Conservation (phyloP, 768 basidiomycete species). For the Macrolepiota fuliginosa region DNA sequence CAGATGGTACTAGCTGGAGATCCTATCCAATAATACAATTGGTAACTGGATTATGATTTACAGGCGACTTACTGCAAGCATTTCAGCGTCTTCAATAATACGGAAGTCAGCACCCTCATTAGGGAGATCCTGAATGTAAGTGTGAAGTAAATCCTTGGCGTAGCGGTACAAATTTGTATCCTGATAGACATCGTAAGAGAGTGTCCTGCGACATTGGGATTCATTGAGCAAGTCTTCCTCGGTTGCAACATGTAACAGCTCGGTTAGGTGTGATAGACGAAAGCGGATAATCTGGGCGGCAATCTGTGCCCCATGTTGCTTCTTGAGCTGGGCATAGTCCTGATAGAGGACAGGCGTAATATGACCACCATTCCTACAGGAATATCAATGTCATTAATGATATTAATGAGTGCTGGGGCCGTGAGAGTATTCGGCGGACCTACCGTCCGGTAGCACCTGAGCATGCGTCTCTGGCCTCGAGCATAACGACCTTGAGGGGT, state of each 20-base stretch:
- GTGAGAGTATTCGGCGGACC: slow-evolving; percentile 35
- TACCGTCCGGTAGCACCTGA: slow-evolving; percentile 74
- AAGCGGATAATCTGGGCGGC: slow-evolving; percentile 60
- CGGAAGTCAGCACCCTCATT: slow-evolving; percentile 36
- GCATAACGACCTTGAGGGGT: slow-evolving; percentile 54
- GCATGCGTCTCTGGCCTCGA: slow-evolving; percentile 79
- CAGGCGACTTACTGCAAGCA: slow-evolving; percentile 25
- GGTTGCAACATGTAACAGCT: slow-evolving; percentile 46
- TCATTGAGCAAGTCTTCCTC: slow-evolving; percentile 50
- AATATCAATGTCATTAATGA: slow-evolving; percentile 6
- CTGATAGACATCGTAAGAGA: slow-evolving; percentile 57
- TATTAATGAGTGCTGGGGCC: neutral
- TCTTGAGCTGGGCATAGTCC: slow-evolving; percentile 50
- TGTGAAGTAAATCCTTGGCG: slow-evolving; percentile 40
- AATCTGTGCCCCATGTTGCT: slow-evolving; percentile 38
- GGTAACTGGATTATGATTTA: neutral
- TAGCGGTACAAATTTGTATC: slow-evolving; percentile 36
- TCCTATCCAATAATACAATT: slow-evolving; percentile 31
- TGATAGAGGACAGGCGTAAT: slow-evolving; percentile 58
- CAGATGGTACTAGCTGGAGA: slow-evolving; percentile 43
- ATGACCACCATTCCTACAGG: slow-evolving; percentile 66
- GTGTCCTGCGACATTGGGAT: slow-evolving; percentile 57
- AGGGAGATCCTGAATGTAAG: slow-evolving; percentile 51
- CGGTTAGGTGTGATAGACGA: slow-evolving; percentile 53
- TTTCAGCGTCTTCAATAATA: slow-evolving; percentile 28